Evolutionary conservation across 1,284 basidiomycete species (phyloP), one percentile per base, ranked within the genome.

Genomic region (Moesziomyces globuligerus): DNA sequence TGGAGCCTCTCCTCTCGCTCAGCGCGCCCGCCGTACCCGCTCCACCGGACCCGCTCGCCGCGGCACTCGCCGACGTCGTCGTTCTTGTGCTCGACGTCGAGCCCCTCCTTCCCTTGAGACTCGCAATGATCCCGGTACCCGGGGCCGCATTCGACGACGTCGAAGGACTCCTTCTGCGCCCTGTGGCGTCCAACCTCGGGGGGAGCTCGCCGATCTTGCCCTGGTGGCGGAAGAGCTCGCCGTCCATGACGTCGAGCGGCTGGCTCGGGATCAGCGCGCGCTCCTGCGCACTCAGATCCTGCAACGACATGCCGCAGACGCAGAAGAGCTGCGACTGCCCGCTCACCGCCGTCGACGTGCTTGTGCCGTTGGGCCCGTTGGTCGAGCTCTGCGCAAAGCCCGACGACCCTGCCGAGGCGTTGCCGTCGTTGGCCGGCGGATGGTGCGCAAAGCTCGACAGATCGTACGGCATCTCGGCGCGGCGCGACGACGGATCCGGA

Each of bases 241-340:
- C 57, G 36, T 54, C 61, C 36, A 75, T 49, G 10, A 74, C 64
- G n/a, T 72, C 59, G 7, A 73, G 41, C 17, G 76, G 72, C 13
- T 53, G 42, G 3, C 50, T 64, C 18, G 80, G 79, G 23, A 81
- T 76, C 55, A 82, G 43, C 4, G 71, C 74, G 11, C 72, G 61
- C 40, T 82, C 79, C 21, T 76, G 69, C 10, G 67, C 74, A 21
- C 41, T 44, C 3, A 82, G 61, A 42, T 82, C 80, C 21, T 76
- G 74, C 10, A 81, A 41, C 25, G 71, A 75, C 72, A 77, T 75
- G 17, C 80, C 80, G 56, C 80, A 82, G n/a, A 82, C 80, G 45
- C 80, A 82, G 56, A 76, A 74, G 24, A 80, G 66, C 49, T 82
- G 80, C 7, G 47, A 56, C 25, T 70, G 56, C 5, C 78, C 79